Conservation (phyloP, 129 eudicot species). For the Pseudognaphalium luteoalbum region DNA sequence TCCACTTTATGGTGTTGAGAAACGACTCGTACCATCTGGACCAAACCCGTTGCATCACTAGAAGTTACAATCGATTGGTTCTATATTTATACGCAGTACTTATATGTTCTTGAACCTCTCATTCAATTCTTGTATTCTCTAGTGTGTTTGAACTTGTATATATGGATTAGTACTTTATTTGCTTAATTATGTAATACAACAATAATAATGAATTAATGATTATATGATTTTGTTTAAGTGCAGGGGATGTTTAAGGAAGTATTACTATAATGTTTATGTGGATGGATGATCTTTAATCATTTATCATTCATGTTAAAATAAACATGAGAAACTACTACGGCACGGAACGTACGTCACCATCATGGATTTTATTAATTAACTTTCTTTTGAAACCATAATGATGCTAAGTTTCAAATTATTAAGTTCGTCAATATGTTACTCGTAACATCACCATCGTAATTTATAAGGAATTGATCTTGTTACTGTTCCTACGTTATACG, state of each 20-base stretch:
- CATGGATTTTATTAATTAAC: constrained; percentile 2
- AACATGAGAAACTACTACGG: constrained; percentile 35
- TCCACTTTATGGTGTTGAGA: constrained; percentile 36
- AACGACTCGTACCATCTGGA: constrained; percentile 37
- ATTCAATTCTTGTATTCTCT: constrained; percentile 20
- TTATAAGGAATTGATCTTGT: too few relatives aligned
- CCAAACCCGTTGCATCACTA: constrained; percentile 46
- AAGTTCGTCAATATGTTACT: not conserved
- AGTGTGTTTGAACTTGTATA: constrained; percentile 29
- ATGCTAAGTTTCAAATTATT: constrained; percentile 7
- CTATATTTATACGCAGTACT: not conserved
- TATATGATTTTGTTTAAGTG: too few relatives aligned
- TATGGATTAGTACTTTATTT: constrained; percentile 5
- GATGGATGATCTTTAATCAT: constrained; percentile 10
- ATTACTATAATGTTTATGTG: constrained; percentile 3
- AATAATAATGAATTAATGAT: too few relatives aligned
- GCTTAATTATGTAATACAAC: too few relatives aligned
- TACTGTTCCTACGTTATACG: too few relatives aligned
- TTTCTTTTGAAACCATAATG: constrained; percentile 8
- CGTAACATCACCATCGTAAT: too few relatives aligned
- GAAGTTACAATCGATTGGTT: constrained; percentile 1
- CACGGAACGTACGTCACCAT: constrained; percentile 37
- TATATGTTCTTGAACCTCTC: constrained; percentile 24
- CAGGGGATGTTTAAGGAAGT: not conserved
- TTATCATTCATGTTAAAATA: constrained; percentile 12